phyloP scores from a whole-genome alignment of 164 flowering plant species.

The Vitis labrusca region DNA sequence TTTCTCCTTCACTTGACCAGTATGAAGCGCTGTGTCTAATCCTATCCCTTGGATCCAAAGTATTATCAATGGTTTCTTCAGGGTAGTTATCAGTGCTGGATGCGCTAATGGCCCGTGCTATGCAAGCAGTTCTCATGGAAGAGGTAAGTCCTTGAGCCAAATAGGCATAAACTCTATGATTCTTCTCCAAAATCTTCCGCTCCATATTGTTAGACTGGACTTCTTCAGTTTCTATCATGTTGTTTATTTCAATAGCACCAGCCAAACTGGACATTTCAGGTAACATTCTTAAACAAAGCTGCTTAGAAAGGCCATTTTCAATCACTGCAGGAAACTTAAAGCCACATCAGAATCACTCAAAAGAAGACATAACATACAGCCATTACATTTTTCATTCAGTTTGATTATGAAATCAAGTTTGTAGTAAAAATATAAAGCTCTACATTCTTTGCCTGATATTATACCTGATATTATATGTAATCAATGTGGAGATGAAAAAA shows the following conservation, averaged over 20 bases:
- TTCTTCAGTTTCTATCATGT: conserved; percentile 17
- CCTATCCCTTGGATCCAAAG: conserved; percentile 45
- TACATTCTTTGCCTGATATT: too few relatives aligned
- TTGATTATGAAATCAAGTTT: not conserved
- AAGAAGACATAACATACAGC: not conserved
- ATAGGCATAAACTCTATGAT: conserved; percentile 47
- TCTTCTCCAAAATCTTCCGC: conserved; percentile 29
- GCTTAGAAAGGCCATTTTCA: conserved; percentile 47
- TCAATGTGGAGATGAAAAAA: too few relatives aligned
- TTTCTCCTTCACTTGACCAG: conserved; percentile 74
- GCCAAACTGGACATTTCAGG: conserved; percentile 44
- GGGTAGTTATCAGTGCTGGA: conserved; percentile 76
- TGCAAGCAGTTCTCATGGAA: conserved; percentile 26
- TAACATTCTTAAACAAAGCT: conserved; percentile 43
- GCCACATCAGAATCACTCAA: not conserved
- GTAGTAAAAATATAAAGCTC: not conserved
- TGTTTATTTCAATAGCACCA: conserved; percentile 27
- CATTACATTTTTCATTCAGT: too few relatives aligned
- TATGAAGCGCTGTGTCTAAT: conserved; percentile 42
- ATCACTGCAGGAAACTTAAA: conserved; percentile 42
- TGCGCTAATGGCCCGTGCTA: conserved; percentile 45
- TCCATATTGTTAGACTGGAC: conserved; percentile 19
- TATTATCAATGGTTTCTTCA: conserved; percentile 51
- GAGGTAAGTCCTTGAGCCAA: conserved; percentile 43
- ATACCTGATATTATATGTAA: too few relatives aligned